Base-by-base conservation (phyloP, 1,284 basidiomycete species). In the Paramarasmius palmivorus region DNA sequence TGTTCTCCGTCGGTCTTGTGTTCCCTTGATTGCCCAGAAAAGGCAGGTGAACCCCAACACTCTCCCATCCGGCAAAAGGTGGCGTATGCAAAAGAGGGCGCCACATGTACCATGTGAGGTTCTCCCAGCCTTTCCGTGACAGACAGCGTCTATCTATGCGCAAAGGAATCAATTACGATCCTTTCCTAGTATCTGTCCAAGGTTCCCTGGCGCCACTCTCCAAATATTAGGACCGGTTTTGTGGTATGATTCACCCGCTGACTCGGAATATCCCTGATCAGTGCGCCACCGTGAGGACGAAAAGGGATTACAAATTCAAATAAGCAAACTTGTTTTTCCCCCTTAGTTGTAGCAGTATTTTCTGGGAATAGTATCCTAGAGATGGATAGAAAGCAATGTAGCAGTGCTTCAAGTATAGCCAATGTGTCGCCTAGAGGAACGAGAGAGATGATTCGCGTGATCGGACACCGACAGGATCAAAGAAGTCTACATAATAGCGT, bases 91-190 rank as follows among this genome's bases (percentile, higher is more conserved):
- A 40, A 10, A 40, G 39, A 46, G 12, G 44, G 44, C 44, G 44
- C 44, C 44, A 46, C 44, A 46, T 46, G 44, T 46, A 46, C 44
- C 44, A 46, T 46, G 44, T 46, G 44, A 46, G 44, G 44, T 26
- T 46, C 25, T 46, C 29, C 12, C 12, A 6, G 22, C 44, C 23
- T 40, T 23, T 19, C 23, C 20, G 44, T 26, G 23, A 29, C 25
- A 23, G n/a, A 10, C 41, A 44, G 41, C 14, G 25, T 5, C 17
- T 23, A 23, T 44, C 41, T 14, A 9, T 44, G 19, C 8, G 17
- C 40, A 41, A 19, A 10, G 19, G 40, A 5, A 22, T 41, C 40
- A 19, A 12, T 19, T 41, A 5, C 4, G n/a, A 19, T 41, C 17
- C 22, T 41, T 38, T 38, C 12, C n/a, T 19, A 19, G 40, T 12